Conservation (phyloP, 1,139 yeast genomes). For the Lodderomyces beijingensis region DNA sequence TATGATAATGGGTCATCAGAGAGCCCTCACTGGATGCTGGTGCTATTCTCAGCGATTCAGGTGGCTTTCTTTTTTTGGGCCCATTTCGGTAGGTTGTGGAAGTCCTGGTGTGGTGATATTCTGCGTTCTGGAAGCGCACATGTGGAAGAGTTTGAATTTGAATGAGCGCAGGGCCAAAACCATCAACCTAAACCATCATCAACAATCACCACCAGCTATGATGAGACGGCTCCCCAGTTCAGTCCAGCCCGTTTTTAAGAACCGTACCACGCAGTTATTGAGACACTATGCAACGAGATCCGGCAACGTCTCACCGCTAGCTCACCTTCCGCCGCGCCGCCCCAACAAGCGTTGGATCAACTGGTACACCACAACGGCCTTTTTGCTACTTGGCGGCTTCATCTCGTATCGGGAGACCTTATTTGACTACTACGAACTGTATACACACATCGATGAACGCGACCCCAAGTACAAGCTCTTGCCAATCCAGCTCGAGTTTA, state of each 20-base stretch:
- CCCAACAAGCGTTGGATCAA: conserved; percentile 24
- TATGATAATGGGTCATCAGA: background rate
- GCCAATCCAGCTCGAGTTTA: conserved; percentile 35
- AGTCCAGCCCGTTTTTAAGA: no score
- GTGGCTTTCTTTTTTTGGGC: no score
- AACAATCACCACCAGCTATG: no score
- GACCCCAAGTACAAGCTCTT: conserved; percentile 12
- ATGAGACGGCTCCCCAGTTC: no score
- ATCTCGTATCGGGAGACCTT: conserved; percentile 34
- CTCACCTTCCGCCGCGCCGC: conserved; percentile 22
- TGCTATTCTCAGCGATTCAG: no score
- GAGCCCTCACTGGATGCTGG: background rate
- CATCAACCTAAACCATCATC: no score
- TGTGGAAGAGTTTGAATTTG: no score
- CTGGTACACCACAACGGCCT: conserved; percentile 29
- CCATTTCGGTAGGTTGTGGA: no score
- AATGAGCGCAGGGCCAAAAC: no score
- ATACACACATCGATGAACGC: conserved; percentile 20
- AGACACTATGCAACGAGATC: conserved; percentile 26
- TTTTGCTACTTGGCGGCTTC: conserved; percentile 26
- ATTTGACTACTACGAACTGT: conserved; percentile 29
- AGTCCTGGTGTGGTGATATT: no score
- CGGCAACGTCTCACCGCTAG: conserved; percentile 35
- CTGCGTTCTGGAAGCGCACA: no score
- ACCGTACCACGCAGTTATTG: no score